Conservation (phyloP, 2,329 filamentous ascomycete genomes). For the Juglanconis sp. region DNA sequence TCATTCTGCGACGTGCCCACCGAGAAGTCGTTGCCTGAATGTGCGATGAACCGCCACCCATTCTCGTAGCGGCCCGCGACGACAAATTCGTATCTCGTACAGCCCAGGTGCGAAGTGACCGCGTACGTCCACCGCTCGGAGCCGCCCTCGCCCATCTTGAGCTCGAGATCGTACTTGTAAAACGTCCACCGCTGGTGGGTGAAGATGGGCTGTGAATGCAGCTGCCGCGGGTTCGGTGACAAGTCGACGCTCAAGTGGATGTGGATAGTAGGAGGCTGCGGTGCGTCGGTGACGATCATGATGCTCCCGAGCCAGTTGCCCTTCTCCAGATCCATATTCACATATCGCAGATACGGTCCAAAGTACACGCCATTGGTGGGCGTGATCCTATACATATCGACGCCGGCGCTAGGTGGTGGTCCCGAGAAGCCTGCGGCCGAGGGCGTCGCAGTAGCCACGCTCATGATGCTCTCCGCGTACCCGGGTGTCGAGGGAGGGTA, state of each 20-base stretch:
- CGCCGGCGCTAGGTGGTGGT: conserved; percentile 81
- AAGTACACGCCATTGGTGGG: conserved; percentile 98
- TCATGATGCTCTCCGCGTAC: conserved; percentile 83
- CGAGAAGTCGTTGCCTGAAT: conserved; percentile 94
- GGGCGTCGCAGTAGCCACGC: conserved; percentile 71
- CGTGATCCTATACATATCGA: conserved; percentile 89
- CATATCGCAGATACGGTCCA: conserved; percentile 90
- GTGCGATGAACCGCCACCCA: conserved; percentile 92
- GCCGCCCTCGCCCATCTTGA: conserved; percentile 81
- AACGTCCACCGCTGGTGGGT: conserved; percentile 94
- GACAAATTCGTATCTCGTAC: conserved; percentile 96
- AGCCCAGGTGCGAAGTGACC: conserved; percentile 92
- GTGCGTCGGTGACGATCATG: conserved; percentile 83
- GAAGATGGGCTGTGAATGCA: conserved; percentile 77
- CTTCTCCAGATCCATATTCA: conserved; percentile 93
- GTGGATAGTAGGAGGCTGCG: conserved; percentile 93
- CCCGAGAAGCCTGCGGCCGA: conserved; percentile 80
- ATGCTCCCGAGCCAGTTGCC: conserved; percentile 93
- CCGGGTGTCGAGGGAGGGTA: conserved; percentile 79
- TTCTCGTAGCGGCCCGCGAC: conserved; percentile 87
- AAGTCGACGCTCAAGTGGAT: conserved; percentile 87
- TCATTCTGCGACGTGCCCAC: conserved; percentile 84
- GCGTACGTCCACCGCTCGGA: conserved; percentile 95
- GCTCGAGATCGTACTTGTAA: conserved; percentile 87
- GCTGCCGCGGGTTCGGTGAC: conserved; percentile 85